These are phyloP conservation scores for Fusarium tanahbumbuense DNA, from an alignment of 2,329 filamentous ascomycete genomes.

Conservation along the genomic window DNA sequence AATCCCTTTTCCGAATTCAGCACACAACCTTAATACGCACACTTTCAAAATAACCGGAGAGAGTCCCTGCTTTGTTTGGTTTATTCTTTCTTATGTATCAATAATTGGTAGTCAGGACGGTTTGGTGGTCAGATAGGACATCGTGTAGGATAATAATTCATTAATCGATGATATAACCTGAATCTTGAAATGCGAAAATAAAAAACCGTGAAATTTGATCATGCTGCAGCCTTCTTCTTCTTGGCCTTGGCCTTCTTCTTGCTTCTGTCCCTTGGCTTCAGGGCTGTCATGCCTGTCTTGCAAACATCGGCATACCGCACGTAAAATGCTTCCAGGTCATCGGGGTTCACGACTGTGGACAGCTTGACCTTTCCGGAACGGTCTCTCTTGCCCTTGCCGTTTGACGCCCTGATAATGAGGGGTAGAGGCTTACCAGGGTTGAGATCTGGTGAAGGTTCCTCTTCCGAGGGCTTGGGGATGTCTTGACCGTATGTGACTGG, in stretches of 20 bases:
- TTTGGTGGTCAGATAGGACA: slow-evolving; percentile 11
- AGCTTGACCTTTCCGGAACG: slow-evolving; percentile 75
- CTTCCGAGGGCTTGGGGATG: slow-evolving; percentile 56
- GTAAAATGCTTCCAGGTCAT: slow-evolving; percentile 84
- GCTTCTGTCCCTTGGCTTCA: slow-evolving; percentile 94
- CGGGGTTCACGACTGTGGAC: slow-evolving; percentile 82
- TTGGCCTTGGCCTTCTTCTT: slow-evolving; percentile 85
- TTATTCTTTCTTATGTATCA: slow-evolving; percentile 4
- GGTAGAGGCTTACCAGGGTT: slow-evolving; percentile 70
- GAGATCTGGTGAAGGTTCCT: slow-evolving; percentile 70
- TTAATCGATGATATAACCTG: slow-evolving; percentile 30
- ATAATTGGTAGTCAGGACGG: slow-evolving; percentile 11
- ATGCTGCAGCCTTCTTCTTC: slow-evolving; percentile 65
- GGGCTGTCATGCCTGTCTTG: slow-evolving; percentile 84
- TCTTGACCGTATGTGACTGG: slow-evolving; percentile 60
- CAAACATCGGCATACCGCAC: slow-evolving; percentile 88
- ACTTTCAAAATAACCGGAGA: not conserved
- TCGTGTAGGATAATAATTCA: slow-evolving; percentile 32
- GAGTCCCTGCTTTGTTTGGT: not conserved
- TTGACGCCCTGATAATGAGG: slow-evolving; percentile 84
- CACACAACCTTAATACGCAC: not conserved
- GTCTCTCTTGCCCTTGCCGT: slow-evolving; percentile 75
- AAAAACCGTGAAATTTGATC: not conserved
- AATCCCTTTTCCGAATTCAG: not conserved
- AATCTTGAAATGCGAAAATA: not conserved